Evolutionary conservation across 306 rosid genomes (phyloP).

Genomic region (Ceratonia siliqua): DNA sequence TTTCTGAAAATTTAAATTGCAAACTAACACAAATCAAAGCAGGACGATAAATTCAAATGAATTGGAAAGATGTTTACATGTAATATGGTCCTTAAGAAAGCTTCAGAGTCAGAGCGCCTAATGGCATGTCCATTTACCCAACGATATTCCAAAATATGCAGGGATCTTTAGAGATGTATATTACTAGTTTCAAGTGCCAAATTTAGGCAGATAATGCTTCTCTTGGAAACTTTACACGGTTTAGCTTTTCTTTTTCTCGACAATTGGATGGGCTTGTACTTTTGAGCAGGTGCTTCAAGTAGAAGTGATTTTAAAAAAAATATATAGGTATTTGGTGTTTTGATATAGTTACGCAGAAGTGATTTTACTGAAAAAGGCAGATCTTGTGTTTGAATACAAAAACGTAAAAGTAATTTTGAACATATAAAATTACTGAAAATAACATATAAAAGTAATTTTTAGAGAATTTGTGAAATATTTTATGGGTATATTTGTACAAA

Average conservation of each 20-base stretch:
- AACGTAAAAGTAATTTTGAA: too few relatives aligned
- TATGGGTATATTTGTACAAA: too few relatives aligned
- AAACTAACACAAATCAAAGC: not conserved
- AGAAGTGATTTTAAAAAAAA: too few relatives aligned
- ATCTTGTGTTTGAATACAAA: too few relatives aligned
- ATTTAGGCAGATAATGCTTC: conserved; percentile 9
- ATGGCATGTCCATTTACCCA: not conserved
- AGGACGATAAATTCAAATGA: not conserved
- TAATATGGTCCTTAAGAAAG: not conserved
- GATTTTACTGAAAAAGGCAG: too few relatives aligned
- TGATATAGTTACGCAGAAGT: too few relatives aligned
- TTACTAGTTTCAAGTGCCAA: conserved; percentile 16
- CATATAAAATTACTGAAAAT: too few relatives aligned
- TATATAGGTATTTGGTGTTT: too few relatives aligned
- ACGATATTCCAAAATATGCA: not conserved
- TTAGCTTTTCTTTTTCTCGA: not conserved
- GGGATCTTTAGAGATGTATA: not conserved
- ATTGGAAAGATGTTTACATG: not conserved
- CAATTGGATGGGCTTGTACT: too few relatives aligned
- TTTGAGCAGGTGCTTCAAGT: too few relatives aligned
- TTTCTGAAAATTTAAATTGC: not conserved
- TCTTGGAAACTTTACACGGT: not conserved
- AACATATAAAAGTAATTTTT: too few relatives aligned
- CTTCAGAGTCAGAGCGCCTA: not conserved
- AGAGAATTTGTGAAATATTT: too few relatives aligned